phyloP scores from a whole-genome alignment of 2,329 filamentous ascomycete genomes.

The Lachnellula cervina region DNA sequence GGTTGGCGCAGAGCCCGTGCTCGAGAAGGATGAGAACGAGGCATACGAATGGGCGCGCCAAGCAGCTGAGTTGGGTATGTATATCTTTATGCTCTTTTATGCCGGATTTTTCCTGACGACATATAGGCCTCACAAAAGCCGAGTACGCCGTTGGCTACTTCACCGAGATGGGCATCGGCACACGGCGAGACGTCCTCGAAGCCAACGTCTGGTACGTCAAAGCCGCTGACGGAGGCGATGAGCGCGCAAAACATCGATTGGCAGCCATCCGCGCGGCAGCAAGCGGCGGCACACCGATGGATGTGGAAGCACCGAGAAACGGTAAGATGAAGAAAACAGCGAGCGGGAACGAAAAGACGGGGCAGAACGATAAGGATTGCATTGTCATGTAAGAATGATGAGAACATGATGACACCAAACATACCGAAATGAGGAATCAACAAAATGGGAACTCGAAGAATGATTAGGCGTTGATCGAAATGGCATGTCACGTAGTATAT shows the following conservation, averaged over 20 bases:
- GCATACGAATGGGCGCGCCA: constrained; percentile 93
- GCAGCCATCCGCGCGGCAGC: constrained; percentile 83
- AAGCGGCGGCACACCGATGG: constrained; percentile 35
- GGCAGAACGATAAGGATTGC: constrained; percentile 25
- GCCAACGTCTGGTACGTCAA: constrained; percentile 98
- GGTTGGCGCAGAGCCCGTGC: constrained; percentile 83
- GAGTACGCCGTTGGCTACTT: constrained; percentile 96
- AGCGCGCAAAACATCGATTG: constrained; percentile 80
- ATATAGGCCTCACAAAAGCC: constrained; percentile 49
- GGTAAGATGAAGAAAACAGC: constrained; percentile 27
- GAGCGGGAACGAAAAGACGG: constrained; percentile 21
- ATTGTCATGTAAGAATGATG: constrained; percentile 21
- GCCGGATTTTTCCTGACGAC: constrained; percentile 10
- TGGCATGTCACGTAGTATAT: neutral
- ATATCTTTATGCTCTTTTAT: neutral
- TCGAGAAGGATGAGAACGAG: constrained; percentile 93
- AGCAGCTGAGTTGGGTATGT: constrained; percentile 79
- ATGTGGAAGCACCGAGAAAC: constrained; percentile 26
- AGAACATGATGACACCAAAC: neutral
- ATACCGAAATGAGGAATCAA: neutral
- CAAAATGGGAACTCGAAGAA: neutral
- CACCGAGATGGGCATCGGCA: constrained; percentile 97
- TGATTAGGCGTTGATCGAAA: neutral
- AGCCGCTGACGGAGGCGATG: constrained; percentile 87
- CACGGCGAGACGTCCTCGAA: constrained; percentile 87